Evolutionary conservation across 2,329 filamentous ascomycete species (phyloP).

Genomic region (Zasmidium angulare): DNA sequence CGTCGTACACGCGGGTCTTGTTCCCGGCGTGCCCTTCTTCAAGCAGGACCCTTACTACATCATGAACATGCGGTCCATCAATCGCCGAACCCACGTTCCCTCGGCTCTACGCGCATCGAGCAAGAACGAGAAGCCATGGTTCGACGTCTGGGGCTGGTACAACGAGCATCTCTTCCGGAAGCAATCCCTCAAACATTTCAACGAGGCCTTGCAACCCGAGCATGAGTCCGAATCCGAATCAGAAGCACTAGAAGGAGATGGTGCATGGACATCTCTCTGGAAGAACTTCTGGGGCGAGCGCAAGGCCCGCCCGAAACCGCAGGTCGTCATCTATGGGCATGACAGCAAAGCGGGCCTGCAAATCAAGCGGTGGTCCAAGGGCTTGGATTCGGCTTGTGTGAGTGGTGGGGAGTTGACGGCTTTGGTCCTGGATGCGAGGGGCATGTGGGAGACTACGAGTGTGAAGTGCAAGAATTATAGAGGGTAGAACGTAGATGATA

Average conservation of each 20-base stretch:
- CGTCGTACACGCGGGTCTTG: slow-evolving; percentile 82
- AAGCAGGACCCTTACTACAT: slow-evolving; percentile 74
- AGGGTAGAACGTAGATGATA: slow-evolving; percentile 9
- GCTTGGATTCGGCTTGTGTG: slow-evolving; percentile 81
- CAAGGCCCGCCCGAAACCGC: slow-evolving; percentile 43
- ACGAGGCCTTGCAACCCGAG: neutral
- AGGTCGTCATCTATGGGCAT: slow-evolving; percentile 82
- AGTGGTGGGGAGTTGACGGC: slow-evolving; percentile 74
- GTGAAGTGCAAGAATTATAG: slow-evolving; percentile 44
- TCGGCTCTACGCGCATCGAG: slow-evolving; percentile 39
- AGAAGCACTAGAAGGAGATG: too few species aligned
- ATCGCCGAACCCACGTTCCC: slow-evolving; percentile 61
- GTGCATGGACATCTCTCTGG: slow-evolving; percentile 11
- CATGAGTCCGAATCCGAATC: slow-evolving; percentile 4
- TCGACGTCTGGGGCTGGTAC: slow-evolving; percentile 36
- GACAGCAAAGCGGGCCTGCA: slow-evolving; percentile 72
- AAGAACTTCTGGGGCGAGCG: slow-evolving; percentile 28
- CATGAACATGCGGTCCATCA: slow-evolving; percentile 89
- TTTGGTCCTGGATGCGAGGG: slow-evolving; percentile 66
- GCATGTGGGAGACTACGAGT: slow-evolving; percentile 34
- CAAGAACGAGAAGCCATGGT: slow-evolving; percentile 30
- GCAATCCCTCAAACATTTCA: slow-evolving; percentile 21
- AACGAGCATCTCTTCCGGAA: slow-evolving; percentile 29
- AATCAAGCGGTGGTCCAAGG: slow-evolving; percentile 70
- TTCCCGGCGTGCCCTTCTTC: slow-evolving; percentile 69